Conservation (phyloP, 768 basidiomycete genomes). For the Lactarius deliciosus region DNA sequence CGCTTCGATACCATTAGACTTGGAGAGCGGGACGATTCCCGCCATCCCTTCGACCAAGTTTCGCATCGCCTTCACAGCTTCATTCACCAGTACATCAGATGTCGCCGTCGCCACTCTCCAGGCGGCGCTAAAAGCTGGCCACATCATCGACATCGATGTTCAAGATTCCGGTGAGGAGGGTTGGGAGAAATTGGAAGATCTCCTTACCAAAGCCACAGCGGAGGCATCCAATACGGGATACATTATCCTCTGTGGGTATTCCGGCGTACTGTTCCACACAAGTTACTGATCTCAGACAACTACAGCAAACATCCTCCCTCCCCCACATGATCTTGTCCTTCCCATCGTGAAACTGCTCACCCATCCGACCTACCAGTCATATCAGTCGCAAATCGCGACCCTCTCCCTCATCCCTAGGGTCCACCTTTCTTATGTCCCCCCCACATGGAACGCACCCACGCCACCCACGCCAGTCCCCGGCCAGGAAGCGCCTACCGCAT, state of each 20-base stretch:
- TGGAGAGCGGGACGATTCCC: slow-evolving; percentile 48
- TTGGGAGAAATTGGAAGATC: slow-evolving; percentile 68
- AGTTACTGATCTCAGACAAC: slow-evolving; percentile 21
- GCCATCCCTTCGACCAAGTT: slow-evolving; percentile 42
- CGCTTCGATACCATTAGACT: slow-evolving; percentile 58
- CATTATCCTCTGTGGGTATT: slow-evolving; percentile 60
- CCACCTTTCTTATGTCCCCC: slow-evolving; percentile 74
- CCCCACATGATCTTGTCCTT: slow-evolving; percentile 66
- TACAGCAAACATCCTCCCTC: slow-evolving; percentile 76
- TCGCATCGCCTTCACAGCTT: slow-evolving; percentile 53
- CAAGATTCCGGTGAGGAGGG: slow-evolving; percentile 51
- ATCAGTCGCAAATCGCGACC: slow-evolving; percentile 68
- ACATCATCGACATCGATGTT: slow-evolving; percentile 71
- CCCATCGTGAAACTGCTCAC: slow-evolving; percentile 80
- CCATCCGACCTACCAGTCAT: slow-evolving; percentile 69
- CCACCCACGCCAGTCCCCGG: slow-evolving; percentile 45
- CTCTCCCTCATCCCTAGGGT: slow-evolving; percentile 74
- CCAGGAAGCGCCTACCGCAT: slow-evolving; percentile 35
- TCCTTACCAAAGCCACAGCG: slow-evolving; percentile 61
- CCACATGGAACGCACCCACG: slow-evolving; percentile 63
- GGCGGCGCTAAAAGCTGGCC: slow-evolving; percentile 64
- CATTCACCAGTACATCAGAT: slow-evolving; percentile 51
- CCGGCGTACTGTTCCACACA: background rate
- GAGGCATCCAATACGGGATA: slow-evolving; percentile 41
- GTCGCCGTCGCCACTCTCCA: slow-evolving; percentile 54